These are phyloP conservation scores for Penicillium cosmopolitanum DNA, from an alignment of 495 filamentous ascomycete genomes.

Conservation along the genomic window DNA sequence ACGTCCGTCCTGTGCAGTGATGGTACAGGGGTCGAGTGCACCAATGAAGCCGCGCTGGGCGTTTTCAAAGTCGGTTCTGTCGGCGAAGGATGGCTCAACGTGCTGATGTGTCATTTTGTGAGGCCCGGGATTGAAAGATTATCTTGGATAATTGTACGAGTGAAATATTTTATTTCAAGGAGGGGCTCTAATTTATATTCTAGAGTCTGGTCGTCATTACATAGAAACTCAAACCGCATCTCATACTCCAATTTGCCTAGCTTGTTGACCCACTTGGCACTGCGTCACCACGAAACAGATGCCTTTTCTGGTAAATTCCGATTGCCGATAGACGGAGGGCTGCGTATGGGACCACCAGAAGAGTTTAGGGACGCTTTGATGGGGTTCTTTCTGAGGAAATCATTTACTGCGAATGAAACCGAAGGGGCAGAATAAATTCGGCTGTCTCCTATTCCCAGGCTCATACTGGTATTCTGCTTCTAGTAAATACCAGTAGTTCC, in stretches of 20 bases:
- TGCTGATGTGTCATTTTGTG: conserved; percentile 6
- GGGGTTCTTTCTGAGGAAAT: no score
- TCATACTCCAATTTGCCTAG: conserved; percentile 14
- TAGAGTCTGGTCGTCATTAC: not conserved
- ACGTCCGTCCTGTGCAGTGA: conserved; percentile 11
- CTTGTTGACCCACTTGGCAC: not conserved
- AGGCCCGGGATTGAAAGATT: not conserved
- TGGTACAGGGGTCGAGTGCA: conserved; percentile 16
- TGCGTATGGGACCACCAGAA: not conserved
- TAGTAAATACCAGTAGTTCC: no score
- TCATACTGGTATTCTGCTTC: no score
- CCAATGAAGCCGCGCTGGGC: conserved; percentile 25
- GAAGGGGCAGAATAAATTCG: no score
- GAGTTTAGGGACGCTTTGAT: not conserved
- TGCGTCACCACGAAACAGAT: not conserved
- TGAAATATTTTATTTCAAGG: not conserved
- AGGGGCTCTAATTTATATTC: not conserved
- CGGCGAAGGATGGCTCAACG: conserved; percentile 18
- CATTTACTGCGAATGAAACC: no score
- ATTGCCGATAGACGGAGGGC: not conserved
- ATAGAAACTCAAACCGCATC: not conserved
- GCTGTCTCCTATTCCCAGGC: no score
- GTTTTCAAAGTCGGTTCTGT: conserved; percentile 24
- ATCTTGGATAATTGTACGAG: not conserved
- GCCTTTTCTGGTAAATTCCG: not conserved